Conservation (phyloP, 306 rosid species). For the Rosa lucieae region DNA sequence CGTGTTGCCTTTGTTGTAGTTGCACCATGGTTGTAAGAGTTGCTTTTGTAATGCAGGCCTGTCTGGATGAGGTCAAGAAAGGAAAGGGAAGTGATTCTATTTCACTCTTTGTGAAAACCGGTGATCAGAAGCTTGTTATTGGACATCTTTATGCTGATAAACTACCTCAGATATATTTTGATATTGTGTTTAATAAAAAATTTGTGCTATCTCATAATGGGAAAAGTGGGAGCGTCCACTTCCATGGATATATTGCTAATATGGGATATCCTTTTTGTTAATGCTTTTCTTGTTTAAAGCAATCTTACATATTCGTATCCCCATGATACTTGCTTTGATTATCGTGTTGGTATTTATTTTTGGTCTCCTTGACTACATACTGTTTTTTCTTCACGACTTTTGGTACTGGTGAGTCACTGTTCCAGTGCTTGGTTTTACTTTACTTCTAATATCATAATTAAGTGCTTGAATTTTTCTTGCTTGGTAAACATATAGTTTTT, state of each 20-base stretch:
- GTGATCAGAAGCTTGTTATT: constrained; percentile 50
- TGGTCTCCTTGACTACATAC: constrained; percentile 44
- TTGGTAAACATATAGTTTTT: constrained; percentile 33
- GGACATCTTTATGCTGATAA: constrained; percentile 60
- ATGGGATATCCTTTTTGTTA: constrained; percentile 49
- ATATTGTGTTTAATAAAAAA: constrained; percentile 54
- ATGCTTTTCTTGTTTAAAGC: constrained; percentile 14
- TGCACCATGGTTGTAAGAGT: constrained; percentile 12
- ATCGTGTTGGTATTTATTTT: neutral
- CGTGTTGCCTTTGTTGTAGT: constrained; percentile 2
- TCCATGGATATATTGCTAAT: constrained; percentile 42
- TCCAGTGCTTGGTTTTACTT: constrained; percentile 10
- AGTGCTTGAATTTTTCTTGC: constrained; percentile 9
- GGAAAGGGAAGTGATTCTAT: constrained; percentile 54
- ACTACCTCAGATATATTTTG: constrained; percentile 55
- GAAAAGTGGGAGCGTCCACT: constrained; percentile 67
- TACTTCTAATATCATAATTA: neutral
- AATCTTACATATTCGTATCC: neutral
- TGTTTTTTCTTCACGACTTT: constrained; percentile 26
- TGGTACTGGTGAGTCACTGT: constrained; percentile 41
- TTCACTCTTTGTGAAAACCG: constrained; percentile 44
- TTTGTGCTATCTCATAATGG: constrained; percentile 71
- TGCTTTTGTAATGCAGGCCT: constrained; percentile 44
- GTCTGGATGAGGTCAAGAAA: constrained; percentile 54
- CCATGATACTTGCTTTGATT: neutral